Conservation (phyloP, 192 early-diverging fungal species). For the Entophlyctis luteolus region DNA sequence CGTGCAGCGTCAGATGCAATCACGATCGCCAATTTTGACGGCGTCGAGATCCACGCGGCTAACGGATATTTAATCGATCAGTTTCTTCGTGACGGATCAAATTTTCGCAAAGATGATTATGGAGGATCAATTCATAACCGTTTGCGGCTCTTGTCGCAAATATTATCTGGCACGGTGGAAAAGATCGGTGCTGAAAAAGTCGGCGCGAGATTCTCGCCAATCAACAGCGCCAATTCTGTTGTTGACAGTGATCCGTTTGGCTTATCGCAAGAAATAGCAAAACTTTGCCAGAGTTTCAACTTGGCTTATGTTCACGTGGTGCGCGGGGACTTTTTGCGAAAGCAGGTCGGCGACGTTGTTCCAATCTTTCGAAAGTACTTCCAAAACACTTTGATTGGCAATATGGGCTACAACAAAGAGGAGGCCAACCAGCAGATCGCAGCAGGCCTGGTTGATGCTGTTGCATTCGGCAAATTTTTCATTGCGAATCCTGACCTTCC, state of each 20-base stretch:
- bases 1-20: conserved; percentile 46
- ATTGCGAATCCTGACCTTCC: conserved; percentile 51
- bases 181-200: conserved; percentile 35
- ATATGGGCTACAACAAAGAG: conserved; percentile 34
- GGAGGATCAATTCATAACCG: conserved; percentile 82
- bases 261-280: conserved; percentile 28
- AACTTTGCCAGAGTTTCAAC: conserved; percentile 16
- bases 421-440: conserved; percentile 27
- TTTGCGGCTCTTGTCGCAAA: conserved; percentile 67
- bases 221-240: conserved; percentile 1
- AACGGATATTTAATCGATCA: conserved; percentile 74
- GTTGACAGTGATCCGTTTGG: conserved; percentile 1
- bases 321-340: conserved; percentile 14
- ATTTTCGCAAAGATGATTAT: conserved; percentile 84
- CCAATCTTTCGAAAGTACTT: conserved; percentile 11
- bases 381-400: conserved; percentile 27
- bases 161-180: conserved; percentile 29
- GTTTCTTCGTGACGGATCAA: conserved; percentile 76
- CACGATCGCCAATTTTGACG: conserved; percentile 66
- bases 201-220: conserved; percentile 39
- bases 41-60: conserved; percentile 83
- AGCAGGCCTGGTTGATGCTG: conserved; percentile 33
- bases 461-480: conserved; percentile 43
- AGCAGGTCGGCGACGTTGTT: background rate
- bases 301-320: conserved; percentile 37